Conservation (phyloP, 148 eudicot genomes). For the Chenopodium formosanum region DNA sequence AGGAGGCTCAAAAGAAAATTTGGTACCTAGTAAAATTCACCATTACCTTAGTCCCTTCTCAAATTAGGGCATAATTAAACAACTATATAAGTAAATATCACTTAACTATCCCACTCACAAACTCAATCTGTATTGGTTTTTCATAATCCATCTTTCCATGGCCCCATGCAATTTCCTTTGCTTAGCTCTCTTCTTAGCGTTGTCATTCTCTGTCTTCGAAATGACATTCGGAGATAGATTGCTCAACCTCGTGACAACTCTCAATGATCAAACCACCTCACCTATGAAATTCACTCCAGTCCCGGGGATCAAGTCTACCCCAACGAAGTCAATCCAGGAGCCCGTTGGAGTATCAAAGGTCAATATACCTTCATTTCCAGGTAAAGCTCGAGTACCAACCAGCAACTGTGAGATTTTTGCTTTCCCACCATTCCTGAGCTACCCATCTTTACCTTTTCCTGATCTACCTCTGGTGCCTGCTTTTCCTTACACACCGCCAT, state of each 20-base stretch:
- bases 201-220: background rate
- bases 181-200: conserved; percentile 6
- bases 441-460: conserved; percentile 11
- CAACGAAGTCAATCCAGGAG: background rate
- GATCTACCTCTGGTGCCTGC: conserved; percentile 6
- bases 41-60: background rate
- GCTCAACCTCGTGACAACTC: background rate
- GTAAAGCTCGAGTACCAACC: background rate
- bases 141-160: background rate
- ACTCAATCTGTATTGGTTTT: background rate
- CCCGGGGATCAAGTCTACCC: background rate
- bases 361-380: background rate
- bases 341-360: background rate
- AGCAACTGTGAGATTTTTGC: background rate
- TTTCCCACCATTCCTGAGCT: conserved; percentile 7
- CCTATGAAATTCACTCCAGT: background rate
- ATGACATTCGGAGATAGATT: conserved; percentile 10
- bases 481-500: conserved; percentile 13
- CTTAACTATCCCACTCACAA: background rate
- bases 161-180: conserved; percentile 16
- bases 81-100: conserved; percentile 11
- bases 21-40: background rate
- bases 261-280: background rate
- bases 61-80: background rate
- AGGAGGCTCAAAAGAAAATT: background rate